Percentiles rank a stretch among this genome's conserved stretches.
phyloP scores from a whole-genome alignment of 352 stramenopile genomes.

The Globisporangium heterothallicum region DNA sequence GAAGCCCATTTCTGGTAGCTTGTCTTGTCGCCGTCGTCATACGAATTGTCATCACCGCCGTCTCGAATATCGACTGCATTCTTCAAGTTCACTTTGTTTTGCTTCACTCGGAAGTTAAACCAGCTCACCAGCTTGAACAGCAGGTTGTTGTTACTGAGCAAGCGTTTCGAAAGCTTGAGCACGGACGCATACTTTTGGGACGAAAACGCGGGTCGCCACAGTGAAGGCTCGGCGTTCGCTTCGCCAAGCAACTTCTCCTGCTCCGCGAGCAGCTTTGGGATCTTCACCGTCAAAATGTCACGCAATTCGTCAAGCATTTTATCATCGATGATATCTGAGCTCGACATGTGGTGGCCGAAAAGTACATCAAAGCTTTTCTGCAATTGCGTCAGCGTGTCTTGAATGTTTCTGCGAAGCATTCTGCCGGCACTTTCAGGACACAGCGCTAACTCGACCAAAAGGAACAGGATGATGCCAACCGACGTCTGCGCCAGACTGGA shows the following conservation, averaged over 20 bases:
- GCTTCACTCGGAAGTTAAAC: slow-evolving; percentile 62
- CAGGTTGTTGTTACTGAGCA: slow-evolving; percentile 83
- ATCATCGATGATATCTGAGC: slow-evolving; percentile 40
- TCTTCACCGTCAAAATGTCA: slow-evolving; percentile 46
- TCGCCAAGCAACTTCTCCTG: slow-evolving; percentile 58
- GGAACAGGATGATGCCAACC: slow-evolving; percentile 75
- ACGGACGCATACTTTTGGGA: slow-evolving; percentile 70
- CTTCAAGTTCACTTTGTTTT: slow-evolving; percentile 33
- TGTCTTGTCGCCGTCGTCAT: slow-evolving; percentile 15
- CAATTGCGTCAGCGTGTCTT: slow-evolving; percentile 61
- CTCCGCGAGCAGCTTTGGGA: slow-evolving; percentile 50
- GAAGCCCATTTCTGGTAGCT: slow-evolving; percentile 46
- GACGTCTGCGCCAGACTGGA: slow-evolving; percentile 75
- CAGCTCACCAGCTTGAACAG: slow-evolving; percentile 77
- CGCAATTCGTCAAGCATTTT: slow-evolving; percentile 53
- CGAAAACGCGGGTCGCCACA: slow-evolving; percentile 73
- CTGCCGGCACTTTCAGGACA: slow-evolving; percentile 62
- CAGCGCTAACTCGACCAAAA: slow-evolving; percentile 59
- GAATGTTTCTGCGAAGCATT: slow-evolving; percentile 67
- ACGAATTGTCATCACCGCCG: slow-evolving; percentile 12
- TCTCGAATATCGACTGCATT: slow-evolving; percentile 53
- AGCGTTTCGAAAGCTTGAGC: slow-evolving; percentile 44
- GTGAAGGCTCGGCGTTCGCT: slow-evolving; percentile 49
- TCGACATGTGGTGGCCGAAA: slow-evolving; percentile 67
- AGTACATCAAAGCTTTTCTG: slow-evolving; percentile 60